These are phyloP conservation scores for Fagopyrum homotropicum DNA, from an alignment of 148 eudicot genomes.

Conservation along the genomic window DNA sequence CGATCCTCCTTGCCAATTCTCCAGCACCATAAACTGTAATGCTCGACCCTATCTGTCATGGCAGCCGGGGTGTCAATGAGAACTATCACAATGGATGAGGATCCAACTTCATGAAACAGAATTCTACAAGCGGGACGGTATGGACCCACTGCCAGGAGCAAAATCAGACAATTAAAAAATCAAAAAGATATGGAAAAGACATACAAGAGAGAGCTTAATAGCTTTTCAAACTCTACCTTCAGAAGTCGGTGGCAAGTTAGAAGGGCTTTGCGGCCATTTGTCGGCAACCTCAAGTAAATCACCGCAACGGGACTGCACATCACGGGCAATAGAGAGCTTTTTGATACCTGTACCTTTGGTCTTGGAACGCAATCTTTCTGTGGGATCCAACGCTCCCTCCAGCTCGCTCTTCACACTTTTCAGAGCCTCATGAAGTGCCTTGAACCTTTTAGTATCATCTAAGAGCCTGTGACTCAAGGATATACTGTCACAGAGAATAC, in stretches of 20 bases:
- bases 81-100: constrained; percentile 61
- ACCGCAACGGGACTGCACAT: constrained; percentile 68
- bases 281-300: constrained; percentile 69
- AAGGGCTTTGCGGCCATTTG: constrained; percentile 42
- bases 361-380: constrained; percentile 47
- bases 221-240: constrained; percentile 32
- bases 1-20: constrained; percentile 39
- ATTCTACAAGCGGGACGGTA: constrained; percentile 90
- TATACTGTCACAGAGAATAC: constrained; percentile 68
- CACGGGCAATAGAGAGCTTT: constrained; percentile 60
- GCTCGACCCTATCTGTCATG: constrained; percentile 37
- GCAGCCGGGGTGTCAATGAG: constrained; percentile 49
- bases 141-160: constrained; percentile 62
- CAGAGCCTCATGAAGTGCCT: constrained; percentile 57
- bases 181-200: neutral
- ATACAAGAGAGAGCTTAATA: no score
- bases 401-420: constrained; percentile 54
- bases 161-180: neutral
- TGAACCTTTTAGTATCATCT: constrained; percentile 59
- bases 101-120: constrained; percentile 64
- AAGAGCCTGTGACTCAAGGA: constrained; percentile 68
- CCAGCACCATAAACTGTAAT: constrained; percentile 86
- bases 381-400: constrained; percentile 76
- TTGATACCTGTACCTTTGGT: constrained; percentile 72
- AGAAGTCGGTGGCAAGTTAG: constrained; percentile 20